Conservation (phyloP, 345 rosid species). For the Rhodomyrtus tomentosa region DNA sequence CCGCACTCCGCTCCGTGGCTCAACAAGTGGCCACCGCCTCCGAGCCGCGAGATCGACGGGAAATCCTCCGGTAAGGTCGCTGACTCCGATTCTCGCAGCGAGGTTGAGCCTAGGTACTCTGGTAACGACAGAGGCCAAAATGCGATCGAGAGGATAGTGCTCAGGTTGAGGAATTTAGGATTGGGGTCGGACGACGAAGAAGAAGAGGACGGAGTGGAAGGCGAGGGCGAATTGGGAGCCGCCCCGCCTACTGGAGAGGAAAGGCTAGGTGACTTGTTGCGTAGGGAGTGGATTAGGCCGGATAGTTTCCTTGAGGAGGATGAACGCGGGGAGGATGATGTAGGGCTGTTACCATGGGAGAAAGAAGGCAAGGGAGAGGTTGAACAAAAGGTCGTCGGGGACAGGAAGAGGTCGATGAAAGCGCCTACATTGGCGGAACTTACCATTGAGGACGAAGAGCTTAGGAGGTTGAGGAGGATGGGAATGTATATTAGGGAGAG, state of each 20-base stretch:
- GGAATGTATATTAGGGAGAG: constrained; percentile 81
- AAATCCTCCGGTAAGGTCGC: background rate
- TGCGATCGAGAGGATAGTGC: constrained; percentile 78
- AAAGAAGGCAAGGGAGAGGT: constrained; percentile 38
- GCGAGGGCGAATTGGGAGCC: constrained; percentile 11
- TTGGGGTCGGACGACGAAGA: constrained; percentile 61
- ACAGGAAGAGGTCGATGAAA: constrained; percentile 37
- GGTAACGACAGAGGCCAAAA: constrained; percentile 41
- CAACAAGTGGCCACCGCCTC: constrained; percentile 22
- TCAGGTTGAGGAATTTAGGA: constrained; percentile 74
- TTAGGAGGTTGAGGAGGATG: constrained; percentile 62
- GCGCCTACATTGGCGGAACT: constrained; percentile 89
- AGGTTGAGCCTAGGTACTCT: constrained; percentile 12
- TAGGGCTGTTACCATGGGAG: constrained; percentile 36
- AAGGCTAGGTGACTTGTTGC: constrained; percentile 64
- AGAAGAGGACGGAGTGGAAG: constrained; percentile 28
- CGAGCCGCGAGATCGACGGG: background rate
- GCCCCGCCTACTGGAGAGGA: constrained; percentile 61
- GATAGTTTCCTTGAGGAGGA: constrained; percentile 35
- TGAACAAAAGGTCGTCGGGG: constrained; percentile 36
- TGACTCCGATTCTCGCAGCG: constrained; percentile 2
- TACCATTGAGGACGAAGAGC: constrained; percentile 81
- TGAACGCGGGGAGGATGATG: constrained; percentile 20
- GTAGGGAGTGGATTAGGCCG: constrained; percentile 84
- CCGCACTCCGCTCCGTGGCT: constrained; percentile 40